Evolutionary conservation across 345 rosid species (phyloP), one percentile per base, ranked within the genome.

Genomic region (Eutrema yunnanense): DNA sequence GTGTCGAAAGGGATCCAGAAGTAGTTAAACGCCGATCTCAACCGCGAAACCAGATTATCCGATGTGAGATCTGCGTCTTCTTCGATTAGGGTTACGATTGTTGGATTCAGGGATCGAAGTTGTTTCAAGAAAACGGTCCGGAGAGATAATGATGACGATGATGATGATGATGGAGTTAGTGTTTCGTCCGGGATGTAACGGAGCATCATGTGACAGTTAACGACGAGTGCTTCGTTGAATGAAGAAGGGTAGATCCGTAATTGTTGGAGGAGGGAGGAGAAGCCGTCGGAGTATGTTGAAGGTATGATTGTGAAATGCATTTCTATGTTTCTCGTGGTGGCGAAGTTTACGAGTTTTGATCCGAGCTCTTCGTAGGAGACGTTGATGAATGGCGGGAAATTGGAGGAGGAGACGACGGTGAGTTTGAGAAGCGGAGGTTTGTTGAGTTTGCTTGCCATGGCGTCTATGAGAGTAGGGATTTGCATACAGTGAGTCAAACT

Each of bases 401-500:
- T 2, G 84, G 91, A 32, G 85, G 92, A 13, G 74, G 27, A 68
- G 33, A 86, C 91, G 22, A 94, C 82, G 3, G 98, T 94, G 11
- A 94, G 92, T 82, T 86, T 94, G 9, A 94, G 55, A 63, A 88
- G 10, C 3, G 92, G 92, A 0, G 88, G 86, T 11, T 64, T 71
- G 51, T 47, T 69, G 51, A 84, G 79, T 10, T 90, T 78, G 44
- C 62, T 84, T 6, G 96, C 81, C 12, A 94, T 79, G 27, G 97
- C 91, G 58, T 94, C 97, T 30, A 94, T 80, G 3, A 91, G 88
- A 4, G 95, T 94, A 34, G 98, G 98, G 69, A 94, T 94, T 80
- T 94, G 98, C 98, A 94, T 94, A 90, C 97, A 94, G 67, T 91
- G 95, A 4, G 91, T 91, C 65, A 83, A 79, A 83, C 95, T 86